These are phyloP conservation scores for Sarocladiaceae sp. DNA, from an alignment of 2,329 filamentous ascomycete genomes.

Conservation along the genomic window DNA sequence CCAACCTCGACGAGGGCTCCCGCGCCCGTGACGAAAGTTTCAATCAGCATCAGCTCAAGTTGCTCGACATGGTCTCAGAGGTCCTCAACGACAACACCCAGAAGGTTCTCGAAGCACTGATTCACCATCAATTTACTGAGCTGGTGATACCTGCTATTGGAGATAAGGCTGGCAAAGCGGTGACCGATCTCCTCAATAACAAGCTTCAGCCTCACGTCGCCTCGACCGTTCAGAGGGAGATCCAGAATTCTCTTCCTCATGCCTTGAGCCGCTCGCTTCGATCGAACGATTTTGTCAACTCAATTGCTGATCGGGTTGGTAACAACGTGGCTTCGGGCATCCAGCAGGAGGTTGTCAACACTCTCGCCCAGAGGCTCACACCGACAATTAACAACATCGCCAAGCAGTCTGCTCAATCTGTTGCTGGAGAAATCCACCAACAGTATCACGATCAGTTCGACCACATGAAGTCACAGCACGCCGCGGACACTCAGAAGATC, in stretches of 20 bases:
- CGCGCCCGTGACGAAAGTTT: conserved; percentile 47
- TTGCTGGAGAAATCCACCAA: conserved; percentile 65
- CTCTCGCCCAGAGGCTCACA: conserved; percentile 59
- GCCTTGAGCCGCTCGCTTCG: conserved; percentile 53
- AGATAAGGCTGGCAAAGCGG: conserved; percentile 60
- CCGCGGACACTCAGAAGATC: conserved; percentile 59
- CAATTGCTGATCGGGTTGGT: conserved; percentile 65
- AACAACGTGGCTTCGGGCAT: conserved; percentile 63
- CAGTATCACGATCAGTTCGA: conserved; percentile 49
- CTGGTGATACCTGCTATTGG: conserved; percentile 72
- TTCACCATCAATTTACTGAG: conserved; percentile 70
- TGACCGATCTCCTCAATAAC: conserved; percentile 68
- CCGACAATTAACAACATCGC: conserved; percentile 64
- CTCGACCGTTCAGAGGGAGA: conserved; percentile 65
- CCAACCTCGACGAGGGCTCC: conserved; percentile 62
- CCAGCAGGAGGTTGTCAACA: conserved; percentile 62
- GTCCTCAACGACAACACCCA: conserved; percentile 61
- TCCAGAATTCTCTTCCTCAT: conserved; percentile 67
- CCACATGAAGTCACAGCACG: conserved; percentile 45
- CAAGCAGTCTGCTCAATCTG: conserved; percentile 61
- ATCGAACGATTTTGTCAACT: conserved; percentile 67
- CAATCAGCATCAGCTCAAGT: conserved; percentile 46
- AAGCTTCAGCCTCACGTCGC: conserved; percentile 64
- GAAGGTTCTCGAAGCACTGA: conserved; percentile 71
- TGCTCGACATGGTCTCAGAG: conserved; percentile 54